Evolutionary conservation across 2,329 filamentous ascomycete genomes (phyloP).

Genomic region (Sporothrix schenckii): DNA sequence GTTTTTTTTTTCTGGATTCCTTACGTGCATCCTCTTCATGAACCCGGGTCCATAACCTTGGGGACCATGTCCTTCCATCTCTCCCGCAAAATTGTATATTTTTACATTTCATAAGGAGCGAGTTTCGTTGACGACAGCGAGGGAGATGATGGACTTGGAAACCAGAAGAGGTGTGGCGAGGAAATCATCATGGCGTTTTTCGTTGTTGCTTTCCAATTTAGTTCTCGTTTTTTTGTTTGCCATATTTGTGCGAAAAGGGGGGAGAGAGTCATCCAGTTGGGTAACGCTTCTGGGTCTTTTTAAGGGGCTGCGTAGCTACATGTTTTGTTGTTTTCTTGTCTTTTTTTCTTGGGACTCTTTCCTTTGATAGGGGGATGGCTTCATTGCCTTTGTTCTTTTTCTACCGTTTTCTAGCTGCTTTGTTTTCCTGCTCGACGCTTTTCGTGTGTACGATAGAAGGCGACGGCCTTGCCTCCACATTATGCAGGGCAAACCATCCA

Average conservation of each 20-base stretch:
- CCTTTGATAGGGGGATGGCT: not conserved
- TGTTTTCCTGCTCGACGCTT: not conserved
- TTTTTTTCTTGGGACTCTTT: not conserved
- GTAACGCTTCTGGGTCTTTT: not conserved
- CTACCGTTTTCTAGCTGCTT: not conserved
- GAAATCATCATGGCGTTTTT: constrained; percentile 27
- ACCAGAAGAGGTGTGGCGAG: not conserved
- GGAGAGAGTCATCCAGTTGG: not conserved
- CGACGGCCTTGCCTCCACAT: constrained; percentile 18
- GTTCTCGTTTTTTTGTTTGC: not conserved
- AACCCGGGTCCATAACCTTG: too few relatives aligned
- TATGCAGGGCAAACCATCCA: constrained; percentile 7
- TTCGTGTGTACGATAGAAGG: constrained; percentile 25
- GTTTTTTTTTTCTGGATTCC: constrained; percentile 1
- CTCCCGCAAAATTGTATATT: not conserved
- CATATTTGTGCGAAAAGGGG: not conserved
- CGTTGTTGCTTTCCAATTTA: not conserved
- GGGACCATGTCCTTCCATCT: too few relatives aligned
- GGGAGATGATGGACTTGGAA: not conserved
- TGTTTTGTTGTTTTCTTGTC: not conserved
- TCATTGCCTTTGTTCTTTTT: not conserved
- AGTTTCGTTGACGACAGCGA: not conserved
- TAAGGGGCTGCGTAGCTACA: not conserved
- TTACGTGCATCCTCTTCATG: not conserved
- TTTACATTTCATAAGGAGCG: too few relatives aligned